Evolutionary conservation across 2,329 filamentous ascomycete genomes (phyloP), one percentile per base, ranked within the genome.

Genomic region (Aspergillus sp.): DNA sequence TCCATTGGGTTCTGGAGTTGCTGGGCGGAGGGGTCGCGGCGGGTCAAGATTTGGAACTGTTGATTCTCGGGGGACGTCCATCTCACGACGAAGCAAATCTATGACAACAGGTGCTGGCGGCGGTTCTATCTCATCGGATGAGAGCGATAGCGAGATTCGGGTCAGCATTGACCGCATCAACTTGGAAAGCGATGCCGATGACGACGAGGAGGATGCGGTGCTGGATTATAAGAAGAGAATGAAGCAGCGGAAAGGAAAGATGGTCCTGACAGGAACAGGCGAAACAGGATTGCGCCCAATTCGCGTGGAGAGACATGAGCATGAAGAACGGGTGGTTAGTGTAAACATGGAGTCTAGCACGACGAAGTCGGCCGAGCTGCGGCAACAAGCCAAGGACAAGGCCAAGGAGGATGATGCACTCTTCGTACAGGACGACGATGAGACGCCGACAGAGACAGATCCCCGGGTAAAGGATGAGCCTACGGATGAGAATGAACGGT

Each of bases 81-180:
- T 72, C 68, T 60, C 71, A 57, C 57, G 69, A 69, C 61, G 71
- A 59, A 70, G 69, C 64, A 70, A 68, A 50, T 76, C 72, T 57
- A 66, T 69, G 30, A 65, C 72, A 46, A 62, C 67, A 47, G 65
- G 63, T 15, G 62, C 57, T 30, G 68, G 55, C 6, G 64, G 68
- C 55, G 66, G 71, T n/a, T 71, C 75, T 63, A 68, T 72, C 43
- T 80, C 76, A 30, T 76, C 69, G 46, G 83, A 85, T 58, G 84
- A 83, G 53, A 74, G 74, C 31, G 77, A 80, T 47, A 73, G 77
- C 25, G 80, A 76, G 25, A 77, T 79, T 46, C 78, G 82, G 56
- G 76, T 82, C 57, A 82, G 85, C 64, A 85, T 89, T 59, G 86
- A 89, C 65, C 73, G 80, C n/a, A 83, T 87, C 64, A 82, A 82